Percentiles rank a stretch among this genome's conserved stretches.
These are phyloP conservation scores for Fusarium torreyae DNA, from an alignment of 2,329 filamentous ascomycete species.

Conservation along the genomic window DNA sequence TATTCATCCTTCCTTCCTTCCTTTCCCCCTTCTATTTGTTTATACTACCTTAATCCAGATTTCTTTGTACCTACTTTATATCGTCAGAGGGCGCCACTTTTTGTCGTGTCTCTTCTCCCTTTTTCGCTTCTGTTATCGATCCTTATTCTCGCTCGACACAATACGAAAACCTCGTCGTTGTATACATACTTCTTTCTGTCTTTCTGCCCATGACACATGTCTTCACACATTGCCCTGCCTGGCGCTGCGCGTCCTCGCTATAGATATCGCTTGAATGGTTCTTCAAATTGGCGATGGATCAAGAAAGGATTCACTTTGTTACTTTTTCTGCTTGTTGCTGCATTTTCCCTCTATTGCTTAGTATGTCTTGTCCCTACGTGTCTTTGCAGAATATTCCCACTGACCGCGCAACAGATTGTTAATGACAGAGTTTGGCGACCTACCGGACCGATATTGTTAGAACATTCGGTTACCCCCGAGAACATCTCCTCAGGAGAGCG, in stretches of 20 bases:
- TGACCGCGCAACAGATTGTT: conserved; percentile 34
- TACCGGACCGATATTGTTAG: conserved; percentile 26
- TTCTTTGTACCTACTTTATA: conserved; percentile 7
- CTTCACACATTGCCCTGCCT: conserved; percentile 34
- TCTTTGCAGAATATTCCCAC: background rate
- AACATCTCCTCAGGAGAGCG: conserved; percentile 35
- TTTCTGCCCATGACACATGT: conserved; percentile 32
- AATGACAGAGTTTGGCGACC: conserved; percentile 39
- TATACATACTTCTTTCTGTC: conserved; percentile 16
- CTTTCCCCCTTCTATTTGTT: conserved; percentile 2
- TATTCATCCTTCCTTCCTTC: background rate
- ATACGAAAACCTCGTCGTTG: conserved; percentile 8
- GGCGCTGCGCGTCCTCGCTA: conserved; percentile 36
- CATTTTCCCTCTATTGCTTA: conserved; percentile 34
- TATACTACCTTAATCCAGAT: conserved; percentile 4
- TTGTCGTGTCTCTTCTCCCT: conserved; percentile 2
- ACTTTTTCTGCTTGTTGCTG: conserved; percentile 7
- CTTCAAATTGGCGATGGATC: conserved; percentile 34
- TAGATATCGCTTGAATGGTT: conserved; percentile 31
- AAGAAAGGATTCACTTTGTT: conserved; percentile 26
- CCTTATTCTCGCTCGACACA: background rate
- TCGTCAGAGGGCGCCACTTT: conserved; percentile 16
- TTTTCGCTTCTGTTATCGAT: background rate
- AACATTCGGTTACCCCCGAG: conserved; percentile 6
- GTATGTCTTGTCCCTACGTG: conserved; percentile 1